Evolutionary conservation across 805 yeast genomes (phyloP).

Genomic region (Tetrapisispora fleetii): DNA sequence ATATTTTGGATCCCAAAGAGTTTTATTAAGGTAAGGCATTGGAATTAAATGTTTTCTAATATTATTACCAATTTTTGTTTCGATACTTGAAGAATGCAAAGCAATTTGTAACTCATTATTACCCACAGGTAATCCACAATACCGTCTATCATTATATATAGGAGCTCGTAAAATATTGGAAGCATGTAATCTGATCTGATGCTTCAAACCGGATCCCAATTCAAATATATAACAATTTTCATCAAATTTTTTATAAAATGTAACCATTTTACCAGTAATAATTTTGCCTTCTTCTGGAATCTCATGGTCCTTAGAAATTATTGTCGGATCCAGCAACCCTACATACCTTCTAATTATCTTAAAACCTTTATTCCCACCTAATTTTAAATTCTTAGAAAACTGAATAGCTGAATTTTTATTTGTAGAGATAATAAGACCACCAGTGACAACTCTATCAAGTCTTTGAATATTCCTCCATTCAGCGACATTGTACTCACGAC

Average conservation of each 20-base stretch:
- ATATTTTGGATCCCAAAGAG: slow-evolving; percentile 5
- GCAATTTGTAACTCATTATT: slow-evolving; percentile 24
- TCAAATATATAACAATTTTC: slow-evolving; percentile 23
- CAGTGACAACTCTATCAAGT: slow-evolving; percentile 33
- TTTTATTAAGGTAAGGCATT: slow-evolving; percentile 6
- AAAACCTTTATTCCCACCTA: slow-evolving; percentile 32
- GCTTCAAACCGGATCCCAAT: slow-evolving; percentile 33
- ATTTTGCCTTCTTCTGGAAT: slow-evolving; percentile 1
- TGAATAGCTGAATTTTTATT: slow-evolving; percentile 25
- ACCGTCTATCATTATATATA: slow-evolving; percentile 24
- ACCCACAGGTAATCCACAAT: slow-evolving; percentile 12
- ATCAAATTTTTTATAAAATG: slow-evolving; percentile 13
- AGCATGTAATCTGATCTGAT: slow-evolving; percentile 32
- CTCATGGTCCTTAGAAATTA: neutral
- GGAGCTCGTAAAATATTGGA: slow-evolving; percentile 18
- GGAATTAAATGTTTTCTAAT: slow-evolving; percentile 21
- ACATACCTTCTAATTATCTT: slow-evolving; percentile 30
- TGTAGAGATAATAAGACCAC: slow-evolving; percentile 32
- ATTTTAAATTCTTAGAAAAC: slow-evolving; percentile 26
- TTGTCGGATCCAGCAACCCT: slow-evolving; percentile 15
- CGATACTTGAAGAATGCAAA: slow-evolving; percentile 31
- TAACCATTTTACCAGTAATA: slow-evolving; percentile 3
- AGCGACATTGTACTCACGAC: neutral
- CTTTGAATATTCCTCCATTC: slow-evolving; percentile 30
- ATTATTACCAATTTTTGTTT: slow-evolving; percentile 28